Evolutionary conservation across 768 basidiomycete species (phyloP).

Genomic region (Leucosporidium yakuticum): DNA sequence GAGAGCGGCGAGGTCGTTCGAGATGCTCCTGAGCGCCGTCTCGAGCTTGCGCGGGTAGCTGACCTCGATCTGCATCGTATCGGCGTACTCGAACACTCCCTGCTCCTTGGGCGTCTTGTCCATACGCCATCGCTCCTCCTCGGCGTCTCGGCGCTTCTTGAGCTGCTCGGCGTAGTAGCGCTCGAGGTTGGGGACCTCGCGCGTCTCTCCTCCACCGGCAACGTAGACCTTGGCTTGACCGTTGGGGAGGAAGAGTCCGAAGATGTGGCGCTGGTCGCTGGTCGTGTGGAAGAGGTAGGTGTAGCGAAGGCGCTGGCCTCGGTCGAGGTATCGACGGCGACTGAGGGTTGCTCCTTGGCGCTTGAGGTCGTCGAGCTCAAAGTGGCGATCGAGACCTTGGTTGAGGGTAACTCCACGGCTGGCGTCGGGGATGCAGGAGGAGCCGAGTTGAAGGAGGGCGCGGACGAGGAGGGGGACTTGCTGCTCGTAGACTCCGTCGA

Average conservation of each 20-base stretch:
- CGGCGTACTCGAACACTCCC: constrained; percentile 58
- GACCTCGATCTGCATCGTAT: constrained; percentile 47
- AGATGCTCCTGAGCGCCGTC: constrained; percentile 77
- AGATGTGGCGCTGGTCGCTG: constrained; percentile 71
- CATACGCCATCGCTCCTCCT: constrained; percentile 7
- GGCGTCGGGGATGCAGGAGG: constrained; percentile 66
- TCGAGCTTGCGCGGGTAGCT: constrained; percentile 72
- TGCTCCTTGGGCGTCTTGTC: constrained; percentile 52
- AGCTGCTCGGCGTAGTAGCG: constrained; percentile 60
- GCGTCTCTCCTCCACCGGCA: constrained; percentile 81
- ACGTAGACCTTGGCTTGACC: constrained; percentile 70
- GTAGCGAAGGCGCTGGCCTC: constrained; percentile 65
- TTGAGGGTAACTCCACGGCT: constrained; percentile 63
- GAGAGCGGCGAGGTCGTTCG: constrained; percentile 71
- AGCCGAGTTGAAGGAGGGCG: constrained; percentile 74
- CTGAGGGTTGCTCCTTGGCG: constrained; percentile 54
- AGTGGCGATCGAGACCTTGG: constrained; percentile 69
- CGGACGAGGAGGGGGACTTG: constrained; percentile 84
- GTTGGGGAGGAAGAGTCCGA: constrained; percentile 73
- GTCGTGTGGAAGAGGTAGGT: constrained; percentile 83
- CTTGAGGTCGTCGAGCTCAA: constrained; percentile 77
- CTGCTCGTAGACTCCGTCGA: constrained; percentile 88
- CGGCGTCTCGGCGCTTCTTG: constrained; percentile 26
- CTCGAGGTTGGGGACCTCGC: constrained; percentile 73
- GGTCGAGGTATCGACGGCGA: constrained; percentile 61